These are phyloP conservation scores for Cytospora piceicola DNA, from an alignment of 2,329 filamentous ascomycete species.

Conservation along the genomic window DNA sequence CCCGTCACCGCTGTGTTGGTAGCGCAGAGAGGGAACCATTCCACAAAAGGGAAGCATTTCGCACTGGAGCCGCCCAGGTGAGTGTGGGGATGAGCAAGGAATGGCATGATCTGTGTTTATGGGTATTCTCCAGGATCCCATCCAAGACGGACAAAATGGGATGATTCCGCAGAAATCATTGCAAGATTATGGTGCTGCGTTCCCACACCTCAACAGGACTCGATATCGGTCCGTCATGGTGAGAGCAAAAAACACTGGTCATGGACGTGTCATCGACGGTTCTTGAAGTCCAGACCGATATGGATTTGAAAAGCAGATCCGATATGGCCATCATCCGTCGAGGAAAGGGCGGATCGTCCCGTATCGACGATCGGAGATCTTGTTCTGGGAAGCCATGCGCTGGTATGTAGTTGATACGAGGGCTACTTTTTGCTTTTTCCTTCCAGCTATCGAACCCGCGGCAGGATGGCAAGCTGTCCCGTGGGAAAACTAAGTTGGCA, in stretches of 20 bases:
- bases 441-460: background rate
- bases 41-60: constrained; percentile 21
- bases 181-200: constrained; percentile 13
- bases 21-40: constrained; percentile 7
- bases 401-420: background rate
- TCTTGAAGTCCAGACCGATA: background rate
- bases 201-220: background rate
- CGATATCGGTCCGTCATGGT: background rate
- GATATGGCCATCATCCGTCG: background rate
- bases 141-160: constrained; percentile 15
- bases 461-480: background rate
- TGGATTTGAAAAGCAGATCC: background rate
- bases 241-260: background rate
- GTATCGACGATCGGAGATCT: background rate
- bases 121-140: constrained; percentile 10
- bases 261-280: background rate
- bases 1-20: constrained; percentile 13
- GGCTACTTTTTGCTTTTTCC: background rate
- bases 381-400: background rate
- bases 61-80: constrained; percentile 16
- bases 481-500: background rate
- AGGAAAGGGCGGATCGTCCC: background rate
- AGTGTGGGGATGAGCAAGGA: constrained; percentile 16
- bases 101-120: constrained; percentile 21
- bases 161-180: constrained; percentile 22